Conservation (phyloP, 176 grass and related monocot species). For the Carex littledalei region DNA sequence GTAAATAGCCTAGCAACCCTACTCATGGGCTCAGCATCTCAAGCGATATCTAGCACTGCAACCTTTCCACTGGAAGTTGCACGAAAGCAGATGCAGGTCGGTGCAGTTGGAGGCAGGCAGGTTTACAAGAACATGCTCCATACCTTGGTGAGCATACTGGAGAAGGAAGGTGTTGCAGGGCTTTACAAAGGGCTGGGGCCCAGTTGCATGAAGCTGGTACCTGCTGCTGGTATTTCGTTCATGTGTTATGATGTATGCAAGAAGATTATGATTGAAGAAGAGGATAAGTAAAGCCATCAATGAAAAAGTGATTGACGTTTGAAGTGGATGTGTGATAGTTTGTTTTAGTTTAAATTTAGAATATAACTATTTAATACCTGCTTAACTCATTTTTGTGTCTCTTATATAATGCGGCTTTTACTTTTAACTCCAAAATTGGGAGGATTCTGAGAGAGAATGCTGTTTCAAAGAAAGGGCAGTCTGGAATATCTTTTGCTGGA, state of each 20-base stretch:
- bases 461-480: neutral
- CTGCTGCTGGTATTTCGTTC: constrained; percentile 81
- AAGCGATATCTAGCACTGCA: constrained; percentile 70
- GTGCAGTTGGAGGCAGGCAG: constrained; percentile 60
- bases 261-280: constrained; percentile 44
- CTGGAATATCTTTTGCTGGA: neutral
- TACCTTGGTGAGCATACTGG: constrained; percentile 62
- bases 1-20: constrained; percentile 43
- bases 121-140: constrained; percentile 71
- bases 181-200: constrained; percentile 73
- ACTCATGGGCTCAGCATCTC: constrained; percentile 58
- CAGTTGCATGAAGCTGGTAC: constrained; percentile 85
- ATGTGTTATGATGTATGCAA: constrained; percentile 92
- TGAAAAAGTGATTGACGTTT: neutral
- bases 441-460: neutral
- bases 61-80: constrained; percentile 95
- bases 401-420: neutral
- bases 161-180: constrained; percentile 46
- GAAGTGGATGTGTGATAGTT: neutral
- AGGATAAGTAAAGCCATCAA: constrained; percentile 22
- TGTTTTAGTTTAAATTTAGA: neutral
- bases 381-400: neutral
- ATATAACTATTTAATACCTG: neutral
- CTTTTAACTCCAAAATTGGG: neutral
- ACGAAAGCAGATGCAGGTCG: constrained; percentile 79